These are phyloP conservation scores for Lagerstroemia speciosa DNA, from an alignment of 345 rosid species.

Conservation along the genomic window DNA sequence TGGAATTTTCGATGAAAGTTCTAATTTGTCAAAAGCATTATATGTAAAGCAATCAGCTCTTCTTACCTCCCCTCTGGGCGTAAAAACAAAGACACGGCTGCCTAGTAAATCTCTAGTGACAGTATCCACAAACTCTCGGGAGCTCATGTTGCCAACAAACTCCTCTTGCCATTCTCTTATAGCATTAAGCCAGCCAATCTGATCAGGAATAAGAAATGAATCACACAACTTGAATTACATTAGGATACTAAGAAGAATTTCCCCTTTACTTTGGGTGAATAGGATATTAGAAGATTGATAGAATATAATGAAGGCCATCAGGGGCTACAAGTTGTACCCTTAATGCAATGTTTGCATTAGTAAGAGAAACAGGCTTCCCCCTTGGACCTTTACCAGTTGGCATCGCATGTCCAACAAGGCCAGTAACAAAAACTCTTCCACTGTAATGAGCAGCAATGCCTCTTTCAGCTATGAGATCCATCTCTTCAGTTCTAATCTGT, in stretches of 20 bases:
- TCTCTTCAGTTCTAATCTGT: slow-evolving; percentile 97
- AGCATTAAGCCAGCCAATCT: slow-evolving; percentile 97
- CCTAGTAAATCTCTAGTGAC: slow-evolving; percentile 86
- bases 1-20: slow-evolving; percentile 7
- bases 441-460: slow-evolving; percentile 98
- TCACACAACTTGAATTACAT: slow-evolving; percentile 10
- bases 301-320: neutral
- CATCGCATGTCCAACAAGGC: slow-evolving; percentile 63
- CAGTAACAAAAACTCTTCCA: slow-evolving; percentile 69
- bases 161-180: slow-evolving; percentile 99
- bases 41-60: slow-evolving; percentile 3
- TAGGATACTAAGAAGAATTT: neutral
- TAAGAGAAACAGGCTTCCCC: slow-evolving; percentile 74
- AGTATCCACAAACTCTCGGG: slow-evolving; percentile 96
- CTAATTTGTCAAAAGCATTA: neutral
- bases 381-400: slow-evolving; percentile 58
- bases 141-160: slow-evolving; percentile 98
- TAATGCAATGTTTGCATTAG: slow-evolving; percentile 84
- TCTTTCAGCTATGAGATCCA: slow-evolving; percentile 94
- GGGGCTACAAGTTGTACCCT: slow-evolving; percentile 39
- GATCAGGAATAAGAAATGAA: slow-evolving; percentile 18
- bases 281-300: too few relatives aligned
- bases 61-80: slow-evolving; percentile 76
- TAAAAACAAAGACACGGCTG: slow-evolving; percentile 90
- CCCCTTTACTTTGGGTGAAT: too few relatives aligned